A percentile compares a stretch with the other conserved stretches of the same genome.
Conservation (phyloP, 2,329 filamentous ascomycete species). For the Talaromyces albobiverticillius region DNA sequence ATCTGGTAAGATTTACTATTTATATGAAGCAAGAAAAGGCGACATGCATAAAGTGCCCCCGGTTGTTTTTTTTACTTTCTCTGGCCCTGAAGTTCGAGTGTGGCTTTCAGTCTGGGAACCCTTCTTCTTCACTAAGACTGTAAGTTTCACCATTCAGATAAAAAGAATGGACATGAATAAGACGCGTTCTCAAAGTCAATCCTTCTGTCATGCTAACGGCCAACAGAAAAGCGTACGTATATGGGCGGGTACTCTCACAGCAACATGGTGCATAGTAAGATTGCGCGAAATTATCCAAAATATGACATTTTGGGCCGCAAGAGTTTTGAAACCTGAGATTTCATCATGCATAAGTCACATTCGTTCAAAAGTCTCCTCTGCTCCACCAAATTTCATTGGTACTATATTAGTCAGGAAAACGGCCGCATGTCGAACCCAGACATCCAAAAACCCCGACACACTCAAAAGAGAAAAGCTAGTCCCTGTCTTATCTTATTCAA, state of each 20-base stretch:
- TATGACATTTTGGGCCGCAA: constrained; percentile 10
- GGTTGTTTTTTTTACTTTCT: constrained; percentile 4
- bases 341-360: neutral
- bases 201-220: neutral
- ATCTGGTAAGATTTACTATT: no score
- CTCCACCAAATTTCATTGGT: neutral
- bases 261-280: constrained; percentile 2
- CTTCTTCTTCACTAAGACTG: neutral
- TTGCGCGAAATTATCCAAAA: constrained; percentile 6
- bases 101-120: constrained; percentile 1
- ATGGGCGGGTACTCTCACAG: constrained; percentile 5
- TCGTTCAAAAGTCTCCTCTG: neutral
- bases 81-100: constrained; percentile 1
- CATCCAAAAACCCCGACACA: neutral
- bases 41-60: no score
- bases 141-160: neutral
- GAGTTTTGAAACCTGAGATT: constrained; percentile 6
- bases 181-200: neutral
- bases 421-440: neutral
- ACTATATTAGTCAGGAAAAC: neutral
- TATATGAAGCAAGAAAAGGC: no score
- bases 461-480: neutral
- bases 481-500: no score
- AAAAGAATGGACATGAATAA: neutral
- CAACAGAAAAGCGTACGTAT: constrained; percentile 4